These are phyloP conservation scores for Plenodomus biglobosus DNA, from an alignment of 2,329 filamentous ascomycete species.

Conservation along the genomic window DNA sequence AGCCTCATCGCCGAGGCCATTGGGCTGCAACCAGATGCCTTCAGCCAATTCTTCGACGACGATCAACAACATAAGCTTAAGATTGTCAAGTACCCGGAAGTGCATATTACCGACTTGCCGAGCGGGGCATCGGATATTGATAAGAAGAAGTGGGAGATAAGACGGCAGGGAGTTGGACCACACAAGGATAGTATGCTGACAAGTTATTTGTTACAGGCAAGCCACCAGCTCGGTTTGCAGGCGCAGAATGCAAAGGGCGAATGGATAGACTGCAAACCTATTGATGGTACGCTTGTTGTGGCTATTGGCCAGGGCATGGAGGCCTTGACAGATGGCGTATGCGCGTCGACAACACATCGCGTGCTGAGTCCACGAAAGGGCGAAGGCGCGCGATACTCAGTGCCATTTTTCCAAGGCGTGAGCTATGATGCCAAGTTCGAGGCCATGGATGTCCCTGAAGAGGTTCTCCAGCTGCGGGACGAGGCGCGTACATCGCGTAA, in stretches of 20 bases:
- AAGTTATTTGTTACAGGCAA: slow-evolving; percentile 79
- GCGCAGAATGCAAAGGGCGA: slow-evolving; percentile 76
- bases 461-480: slow-evolving; percentile 63
- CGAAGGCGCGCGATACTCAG: slow-evolving; percentile 71
- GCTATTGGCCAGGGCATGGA: slow-evolving; percentile 87
- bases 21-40: slow-evolving; percentile 66
- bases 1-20: slow-evolving; percentile 83
- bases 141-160: slow-evolving; percentile 53
- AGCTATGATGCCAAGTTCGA: slow-evolving; percentile 78
- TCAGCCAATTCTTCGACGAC: slow-evolving; percentile 74
- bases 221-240: slow-evolving; percentile 73
- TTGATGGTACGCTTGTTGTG: slow-evolving; percentile 77
- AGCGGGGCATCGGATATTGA: slow-evolving; percentile 35
- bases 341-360: slow-evolving; percentile 77
- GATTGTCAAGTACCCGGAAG: slow-evolving; percentile 82
- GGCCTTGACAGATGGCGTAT: slow-evolving; percentile 80
- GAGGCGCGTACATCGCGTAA: slow-evolving; percentile 62
- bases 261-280: slow-evolving; percentile 82
- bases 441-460: slow-evolving; percentile 68
- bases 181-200: slow-evolving; percentile 86
- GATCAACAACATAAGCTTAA: slow-evolving; percentile 82
- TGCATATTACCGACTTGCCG: slow-evolving; percentile 38
- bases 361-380: slow-evolving; percentile 74
- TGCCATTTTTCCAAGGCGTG: slow-evolving; percentile 89
- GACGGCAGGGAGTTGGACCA: slow-evolving; percentile 67